Percentiles rank a stretch among this genome's conserved stretches.
Conservation (phyloP, 257 asterid genomes). For the Nicotiana tabacum region DNA sequence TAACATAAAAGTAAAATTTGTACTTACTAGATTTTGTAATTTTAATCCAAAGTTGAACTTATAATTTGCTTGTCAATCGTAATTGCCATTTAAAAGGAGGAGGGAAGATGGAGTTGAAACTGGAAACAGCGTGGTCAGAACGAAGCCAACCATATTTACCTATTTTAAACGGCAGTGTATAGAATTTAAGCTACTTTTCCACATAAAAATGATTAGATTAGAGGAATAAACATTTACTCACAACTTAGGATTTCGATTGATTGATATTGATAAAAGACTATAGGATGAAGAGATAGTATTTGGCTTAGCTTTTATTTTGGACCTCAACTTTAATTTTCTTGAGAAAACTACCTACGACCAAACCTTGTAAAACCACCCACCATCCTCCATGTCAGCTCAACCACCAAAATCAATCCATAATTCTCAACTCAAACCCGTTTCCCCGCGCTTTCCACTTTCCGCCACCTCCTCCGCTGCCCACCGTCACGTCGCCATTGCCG, state of each 20-base stretch:
- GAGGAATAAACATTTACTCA: background rate
- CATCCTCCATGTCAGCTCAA: background rate
- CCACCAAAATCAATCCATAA: background rate
- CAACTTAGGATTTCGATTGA: no score
- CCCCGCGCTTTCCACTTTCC: conserved; percentile 19
- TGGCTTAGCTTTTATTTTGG: no score
- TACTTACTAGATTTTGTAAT: background rate
- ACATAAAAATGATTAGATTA: background rate
- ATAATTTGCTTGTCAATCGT: background rate
- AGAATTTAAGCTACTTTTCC: background rate
- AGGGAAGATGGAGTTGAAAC: background rate
- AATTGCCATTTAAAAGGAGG: no score
- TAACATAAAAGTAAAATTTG: no score
- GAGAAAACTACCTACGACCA: background rate
- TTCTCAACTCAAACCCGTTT: background rate
- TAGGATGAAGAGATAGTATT: no score
- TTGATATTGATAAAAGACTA: no score
- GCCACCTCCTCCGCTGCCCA: conserved; percentile 26
- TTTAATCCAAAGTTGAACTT: background rate
- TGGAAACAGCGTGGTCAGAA: no score
- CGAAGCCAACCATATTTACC: background rate
- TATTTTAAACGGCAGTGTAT: background rate
- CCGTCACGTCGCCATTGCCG: conserved; percentile 54
- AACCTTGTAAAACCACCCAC: background rate
- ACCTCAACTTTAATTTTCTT: no score